These are phyloP conservation scores for Carallia brachiata DNA, from an alignment of 345 rosid genomes.

Conservation along the genomic window DNA sequence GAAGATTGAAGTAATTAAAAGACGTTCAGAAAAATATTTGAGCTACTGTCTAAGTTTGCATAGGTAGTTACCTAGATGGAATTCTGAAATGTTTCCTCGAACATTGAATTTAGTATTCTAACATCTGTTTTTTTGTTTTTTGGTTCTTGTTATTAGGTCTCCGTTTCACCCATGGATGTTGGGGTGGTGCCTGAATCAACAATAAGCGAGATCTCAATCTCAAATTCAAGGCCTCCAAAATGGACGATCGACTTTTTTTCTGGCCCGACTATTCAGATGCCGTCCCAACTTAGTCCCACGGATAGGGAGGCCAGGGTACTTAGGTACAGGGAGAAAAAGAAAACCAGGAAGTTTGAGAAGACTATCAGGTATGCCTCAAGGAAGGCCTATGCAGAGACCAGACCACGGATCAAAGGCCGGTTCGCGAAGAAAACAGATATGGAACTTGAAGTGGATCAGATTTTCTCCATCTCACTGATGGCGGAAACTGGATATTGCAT, in stretches of 20 bases:
- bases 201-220: slow-evolving; percentile 50
- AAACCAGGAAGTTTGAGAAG: slow-evolving; percentile 80
- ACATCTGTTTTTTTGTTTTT: too few relatives aligned
- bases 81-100: too few relatives aligned
- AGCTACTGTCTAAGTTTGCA: too few relatives aligned
- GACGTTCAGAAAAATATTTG: too few relatives aligned
- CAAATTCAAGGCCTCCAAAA: slow-evolving; percentile 45
- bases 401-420: slow-evolving; percentile 90
- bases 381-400: slow-evolving; percentile 91
- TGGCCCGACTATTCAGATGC: slow-evolving; percentile 45
- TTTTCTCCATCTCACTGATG: slow-evolving; percentile 52
- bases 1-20: too few relatives aligned
- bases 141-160: slow-evolving; percentile 38
- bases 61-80: too few relatives aligned
- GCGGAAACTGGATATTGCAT: slow-evolving; percentile 58
- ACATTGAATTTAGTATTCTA: too few relatives aligned
- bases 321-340: slow-evolving; percentile 93
- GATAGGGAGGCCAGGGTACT: slow-evolving; percentile 91
- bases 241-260: slow-evolving; percentile 63
- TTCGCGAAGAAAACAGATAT: slow-evolving; percentile 71
- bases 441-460: slow-evolving; percentile 61
- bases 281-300: slow-evolving; percentile 60
- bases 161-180: slow-evolving; percentile 63
- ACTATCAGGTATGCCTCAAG: slow-evolving; percentile 96
- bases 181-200: slow-evolving; percentile 73